Conservation (phyloP, 2,329 filamentous ascomycete genomes). For the Aureobasidium uvarum region DNA sequence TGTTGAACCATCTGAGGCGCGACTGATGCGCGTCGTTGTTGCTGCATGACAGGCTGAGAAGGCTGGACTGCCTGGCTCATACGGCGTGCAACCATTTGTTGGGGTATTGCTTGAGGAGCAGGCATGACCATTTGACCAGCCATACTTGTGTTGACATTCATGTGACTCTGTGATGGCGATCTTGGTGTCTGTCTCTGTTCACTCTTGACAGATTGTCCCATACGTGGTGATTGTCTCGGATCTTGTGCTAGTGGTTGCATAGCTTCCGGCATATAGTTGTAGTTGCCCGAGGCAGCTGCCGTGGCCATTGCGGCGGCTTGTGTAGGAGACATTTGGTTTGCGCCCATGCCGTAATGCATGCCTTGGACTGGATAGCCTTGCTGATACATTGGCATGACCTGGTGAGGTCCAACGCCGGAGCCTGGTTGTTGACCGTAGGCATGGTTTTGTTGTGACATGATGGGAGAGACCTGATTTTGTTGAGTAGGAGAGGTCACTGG, state of each 20-base stretch:
- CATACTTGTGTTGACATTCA: slow-evolving; percentile 49
- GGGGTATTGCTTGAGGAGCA: slow-evolving; percentile 59
- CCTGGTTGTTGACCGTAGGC: slow-evolving; percentile 62
- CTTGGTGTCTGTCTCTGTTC: slow-evolving; percentile 67
- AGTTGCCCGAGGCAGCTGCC: slow-evolving; percentile 80
- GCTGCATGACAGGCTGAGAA: slow-evolving; percentile 73
- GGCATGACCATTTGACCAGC: slow-evolving; percentile 51
- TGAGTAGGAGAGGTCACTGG: slow-evolving; percentile 69
- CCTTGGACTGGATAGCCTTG: slow-evolving; percentile 65
- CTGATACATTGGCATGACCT: slow-evolving; percentile 70
- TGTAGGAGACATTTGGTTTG: slow-evolving; percentile 58
- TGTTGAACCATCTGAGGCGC: slow-evolving; percentile 50
- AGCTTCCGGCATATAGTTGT: slow-evolving; percentile 61
- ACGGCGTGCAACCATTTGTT: slow-evolving; percentile 53
- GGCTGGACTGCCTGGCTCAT: slow-evolving; percentile 51
- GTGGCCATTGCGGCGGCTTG: slow-evolving; percentile 86
- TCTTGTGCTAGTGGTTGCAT: slow-evolving; percentile 60
- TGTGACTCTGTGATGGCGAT: slow-evolving; percentile 70
- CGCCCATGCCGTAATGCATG: slow-evolving; percentile 74
- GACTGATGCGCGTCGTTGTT: slow-evolving; percentile 51
- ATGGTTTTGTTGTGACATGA: slow-evolving; percentile 69
- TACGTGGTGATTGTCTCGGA: slow-evolving; percentile 68
- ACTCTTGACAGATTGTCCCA: slow-evolving; percentile 67
- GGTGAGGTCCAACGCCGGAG: slow-evolving; percentile 58
- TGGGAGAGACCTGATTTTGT: slow-evolving; percentile 73